phyloP scores from a whole-genome alignment of 345 rosid genomes.

The Schrenkiella parvula region DNA sequence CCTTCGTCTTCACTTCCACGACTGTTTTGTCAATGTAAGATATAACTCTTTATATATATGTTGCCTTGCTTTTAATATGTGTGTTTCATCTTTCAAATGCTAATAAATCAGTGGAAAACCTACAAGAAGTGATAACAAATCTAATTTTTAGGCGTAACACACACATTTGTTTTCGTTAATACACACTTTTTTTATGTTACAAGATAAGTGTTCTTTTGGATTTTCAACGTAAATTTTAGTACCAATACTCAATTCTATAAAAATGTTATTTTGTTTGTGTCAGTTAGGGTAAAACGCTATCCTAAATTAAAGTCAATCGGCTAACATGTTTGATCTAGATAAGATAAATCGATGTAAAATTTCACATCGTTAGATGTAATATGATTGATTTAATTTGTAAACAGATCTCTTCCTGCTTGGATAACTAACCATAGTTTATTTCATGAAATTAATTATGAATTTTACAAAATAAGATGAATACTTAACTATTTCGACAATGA shows the following conservation, averaged over 20 bases:
- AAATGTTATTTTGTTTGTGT: background rate
- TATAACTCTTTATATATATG: background rate
- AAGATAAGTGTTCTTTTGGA: background rate
- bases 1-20: conserved; percentile 64
- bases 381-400: background rate
- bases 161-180: too few species aligned
- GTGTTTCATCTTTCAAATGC: background rate
- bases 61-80: background rate
- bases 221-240: background rate
- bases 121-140: background rate
- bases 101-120: background rate
- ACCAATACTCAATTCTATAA: too few species aligned
- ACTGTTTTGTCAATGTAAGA: conserved; percentile 57
- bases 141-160: background rate
- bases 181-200: background rate
- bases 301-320: background rate
- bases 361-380: background rate
- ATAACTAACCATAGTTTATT: background rate
- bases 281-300: background rate
- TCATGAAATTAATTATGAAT: background rate
- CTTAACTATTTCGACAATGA: background rate
- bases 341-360: background rate
- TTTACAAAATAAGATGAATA: background rate
- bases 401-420: background rate
- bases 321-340: background rate